A percentile compares a stretch with the other conserved stretches of the same genome.
These are phyloP conservation scores for Pouteria glomerata DNA, from an alignment of 148 eudicot genomes.

Conservation along the genomic window DNA sequence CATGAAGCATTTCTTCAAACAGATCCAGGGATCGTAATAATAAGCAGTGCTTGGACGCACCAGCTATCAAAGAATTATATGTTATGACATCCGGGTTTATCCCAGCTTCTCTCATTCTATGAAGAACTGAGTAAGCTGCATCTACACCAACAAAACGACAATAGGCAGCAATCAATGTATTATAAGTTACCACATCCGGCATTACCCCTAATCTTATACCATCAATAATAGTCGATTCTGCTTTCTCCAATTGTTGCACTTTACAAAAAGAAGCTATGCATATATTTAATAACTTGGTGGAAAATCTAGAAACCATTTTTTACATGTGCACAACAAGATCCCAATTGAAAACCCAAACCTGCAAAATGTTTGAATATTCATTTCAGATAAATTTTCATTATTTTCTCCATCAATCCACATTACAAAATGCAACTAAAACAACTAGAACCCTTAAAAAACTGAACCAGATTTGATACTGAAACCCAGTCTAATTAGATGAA, in stretches of 20 bases:
- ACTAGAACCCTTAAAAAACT: not conserved
- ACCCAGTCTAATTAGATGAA: not conserved
- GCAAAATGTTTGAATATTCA: not conserved
- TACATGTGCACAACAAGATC: not conserved
- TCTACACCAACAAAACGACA: slow-evolving; percentile 68
- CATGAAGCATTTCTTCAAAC: slow-evolving; percentile 71
- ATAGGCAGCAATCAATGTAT: slow-evolving; percentile 72
- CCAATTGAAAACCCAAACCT: not conserved
- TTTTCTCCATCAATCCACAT: not conserved
- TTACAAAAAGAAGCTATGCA: slow-evolving; percentile 72
- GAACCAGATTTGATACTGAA: not conserved
- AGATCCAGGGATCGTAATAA: slow-evolving; percentile 42
- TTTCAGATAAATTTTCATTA: not conserved
- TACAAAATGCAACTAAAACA: not conserved
- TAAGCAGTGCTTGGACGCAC: slow-evolving; percentile 52
- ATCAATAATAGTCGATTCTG: slow-evolving; percentile 69
- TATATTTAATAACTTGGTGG: slow-evolving; percentile 72
- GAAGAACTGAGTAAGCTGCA: slow-evolving; percentile 58
- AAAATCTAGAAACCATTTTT: slow-evolving; percentile 43
- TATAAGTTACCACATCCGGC: slow-evolving; percentile 86
- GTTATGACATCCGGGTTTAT: slow-evolving; percentile 73
- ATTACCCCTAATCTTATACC: slow-evolving; percentile 77
- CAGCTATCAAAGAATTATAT: slow-evolving; percentile 69
- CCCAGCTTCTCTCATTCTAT: slow-evolving; percentile 80
- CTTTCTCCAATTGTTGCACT: slow-evolving; percentile 60